A percentile compares a stretch with the other conserved stretches of the same genome.
These are phyloP conservation scores for Rhodosporidiobolus sp. DNA, from an alignment of 768 basidiomycete genomes.

Conservation along the genomic window DNA sequence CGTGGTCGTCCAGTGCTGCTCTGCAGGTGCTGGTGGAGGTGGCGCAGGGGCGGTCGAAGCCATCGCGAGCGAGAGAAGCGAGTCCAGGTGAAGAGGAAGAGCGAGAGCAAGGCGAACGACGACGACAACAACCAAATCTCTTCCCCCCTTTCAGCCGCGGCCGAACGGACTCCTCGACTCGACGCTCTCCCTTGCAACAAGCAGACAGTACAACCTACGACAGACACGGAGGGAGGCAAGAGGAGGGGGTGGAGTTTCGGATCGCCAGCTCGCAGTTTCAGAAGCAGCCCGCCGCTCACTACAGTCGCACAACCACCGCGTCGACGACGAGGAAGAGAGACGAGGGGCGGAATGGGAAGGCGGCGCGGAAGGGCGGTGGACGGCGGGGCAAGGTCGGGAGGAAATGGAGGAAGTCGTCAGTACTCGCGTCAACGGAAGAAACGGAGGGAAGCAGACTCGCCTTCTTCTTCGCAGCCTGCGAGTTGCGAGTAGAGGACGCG, in stretches of 20 bases:
- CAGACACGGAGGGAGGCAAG: background rate
- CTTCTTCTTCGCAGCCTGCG: conserved; percentile 22
- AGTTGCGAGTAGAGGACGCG: too few relatives aligned
- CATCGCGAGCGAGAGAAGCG: background rate
- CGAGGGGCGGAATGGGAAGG: too few relatives aligned
- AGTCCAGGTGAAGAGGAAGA: background rate
- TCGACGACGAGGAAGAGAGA: too few relatives aligned
- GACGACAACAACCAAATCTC: too few relatives aligned
- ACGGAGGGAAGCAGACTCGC: background rate
- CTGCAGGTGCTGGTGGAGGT: background rate
- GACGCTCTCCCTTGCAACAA: too few relatives aligned
- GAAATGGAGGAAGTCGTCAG: too few relatives aligned
- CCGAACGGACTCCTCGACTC: too few relatives aligned
- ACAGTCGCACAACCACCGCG: background rate
- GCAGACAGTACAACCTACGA: background rate
- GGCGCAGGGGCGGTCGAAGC: background rate
- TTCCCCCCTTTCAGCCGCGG: too few relatives aligned
- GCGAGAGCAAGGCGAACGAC: background rate
- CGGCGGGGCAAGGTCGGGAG: too few relatives aligned
- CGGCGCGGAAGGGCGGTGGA: too few relatives aligned
- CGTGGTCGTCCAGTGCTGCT: background rate
- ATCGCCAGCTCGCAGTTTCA: background rate
- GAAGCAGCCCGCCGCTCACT: conserved; percentile 5
- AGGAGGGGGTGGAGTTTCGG: background rate
- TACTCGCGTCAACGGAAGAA: background rate